Conservation (phyloP, 2,329 filamentous ascomycete species). For the Nothophaeocryptopus gaeumannii region DNA sequence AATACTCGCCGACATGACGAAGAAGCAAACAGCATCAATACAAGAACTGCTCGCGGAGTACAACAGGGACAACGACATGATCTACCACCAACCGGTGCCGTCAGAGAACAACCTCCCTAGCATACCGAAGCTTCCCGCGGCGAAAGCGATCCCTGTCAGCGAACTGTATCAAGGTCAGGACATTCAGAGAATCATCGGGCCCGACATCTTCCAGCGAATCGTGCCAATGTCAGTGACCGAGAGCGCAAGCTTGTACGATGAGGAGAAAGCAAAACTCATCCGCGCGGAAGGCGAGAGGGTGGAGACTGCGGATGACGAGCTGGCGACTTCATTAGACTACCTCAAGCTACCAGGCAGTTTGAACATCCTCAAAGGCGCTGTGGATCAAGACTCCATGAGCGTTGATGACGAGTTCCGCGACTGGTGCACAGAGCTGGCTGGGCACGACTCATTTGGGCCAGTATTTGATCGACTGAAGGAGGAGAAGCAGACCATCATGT, state of each 20-base stretch:
- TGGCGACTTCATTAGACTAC: conserved; percentile 93
- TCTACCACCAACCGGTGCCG: conserved; percentile 91
- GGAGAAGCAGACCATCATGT: conserved; percentile 72
- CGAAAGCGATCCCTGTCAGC: conserved; percentile 94
- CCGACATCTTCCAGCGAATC: conserved; percentile 95
- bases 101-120: conserved; percentile 76
- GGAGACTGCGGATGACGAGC: conserved; percentile 88
- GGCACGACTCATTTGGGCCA: conserved; percentile 72
- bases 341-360: conserved; percentile 75
- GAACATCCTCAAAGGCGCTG: conserved; percentile 86
- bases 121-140: conserved; percentile 87
- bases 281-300: conserved; percentile 91
- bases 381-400: conserved; percentile 77
- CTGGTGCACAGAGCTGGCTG: conserved; percentile 91
- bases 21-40: conserved; percentile 74
- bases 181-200: conserved; percentile 93
- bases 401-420: conserved; percentile 88
- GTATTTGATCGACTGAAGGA: conserved; percentile 77
- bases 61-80: conserved; percentile 93
- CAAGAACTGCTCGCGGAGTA: conserved; percentile 76
- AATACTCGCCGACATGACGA: conserved; percentile 74
- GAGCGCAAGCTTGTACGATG: conserved; percentile 93
- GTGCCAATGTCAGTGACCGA: conserved; percentile 95
- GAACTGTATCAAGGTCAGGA: conserved; percentile 97
- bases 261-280: conserved; percentile 95